Conservation (phyloP, 345 rosid genomes). For the Ailanthus altissimus region DNA sequence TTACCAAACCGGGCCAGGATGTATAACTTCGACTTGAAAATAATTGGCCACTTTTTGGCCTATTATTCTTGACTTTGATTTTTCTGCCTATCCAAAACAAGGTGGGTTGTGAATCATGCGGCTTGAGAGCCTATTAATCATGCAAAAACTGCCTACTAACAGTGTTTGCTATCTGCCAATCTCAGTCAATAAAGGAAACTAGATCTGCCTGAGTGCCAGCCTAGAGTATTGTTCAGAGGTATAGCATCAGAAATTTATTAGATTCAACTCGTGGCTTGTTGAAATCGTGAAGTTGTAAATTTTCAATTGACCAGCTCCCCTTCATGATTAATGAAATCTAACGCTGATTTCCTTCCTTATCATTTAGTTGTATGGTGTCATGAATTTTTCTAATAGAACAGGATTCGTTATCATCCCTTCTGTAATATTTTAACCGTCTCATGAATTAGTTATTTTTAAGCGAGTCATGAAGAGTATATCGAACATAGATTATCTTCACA, state of each 20-base stretch:
- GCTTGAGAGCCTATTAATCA: background rate
- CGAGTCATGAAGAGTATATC: no score
- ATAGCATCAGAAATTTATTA: background rate
- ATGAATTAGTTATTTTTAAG: no score
- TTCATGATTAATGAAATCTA: background rate
- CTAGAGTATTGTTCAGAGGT: no score
- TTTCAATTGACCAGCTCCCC: background rate
- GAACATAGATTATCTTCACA: no score
- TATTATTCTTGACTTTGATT: background rate
- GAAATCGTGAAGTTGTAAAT: background rate
- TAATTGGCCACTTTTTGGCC: conserved; percentile 2
- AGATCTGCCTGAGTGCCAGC: no score
- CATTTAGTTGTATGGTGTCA: background rate
- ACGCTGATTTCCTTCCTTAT: background rate
- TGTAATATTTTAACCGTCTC: no score
- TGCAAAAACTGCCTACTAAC: background rate
- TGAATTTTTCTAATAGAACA: background rate
- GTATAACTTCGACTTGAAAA: background rate
- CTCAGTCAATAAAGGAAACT: no score
- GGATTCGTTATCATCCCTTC: no score
- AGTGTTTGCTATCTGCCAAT: background rate
- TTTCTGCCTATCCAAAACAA: background rate
- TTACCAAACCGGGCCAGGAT: background rate
- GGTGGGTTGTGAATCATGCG: background rate
- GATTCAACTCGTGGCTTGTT: background rate